phyloP scores from a whole-genome alignment of 1,139 yeast species.

The Taphrina deformans region DNA sequence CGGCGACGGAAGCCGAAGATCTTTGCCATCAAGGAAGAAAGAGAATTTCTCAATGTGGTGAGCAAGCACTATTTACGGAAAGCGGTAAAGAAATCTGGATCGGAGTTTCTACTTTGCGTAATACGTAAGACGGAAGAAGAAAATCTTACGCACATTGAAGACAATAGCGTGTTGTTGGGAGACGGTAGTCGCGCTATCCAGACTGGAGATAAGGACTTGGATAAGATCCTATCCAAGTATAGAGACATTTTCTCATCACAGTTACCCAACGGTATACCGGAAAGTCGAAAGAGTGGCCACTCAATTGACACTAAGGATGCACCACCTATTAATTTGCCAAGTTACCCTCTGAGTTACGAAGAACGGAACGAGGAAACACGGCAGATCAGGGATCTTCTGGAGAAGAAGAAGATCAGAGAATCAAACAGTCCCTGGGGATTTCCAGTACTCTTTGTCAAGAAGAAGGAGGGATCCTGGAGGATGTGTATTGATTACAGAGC shows the following conservation, averaged over 20 bases:
- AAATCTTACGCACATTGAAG: not conserved
- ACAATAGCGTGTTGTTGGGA: not conserved
- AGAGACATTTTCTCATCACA: not conserved
- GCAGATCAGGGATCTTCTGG: not conserved
- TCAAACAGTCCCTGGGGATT: slow-evolving; percentile 12
- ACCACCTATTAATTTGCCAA: not conserved
- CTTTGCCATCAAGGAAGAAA: too few relatives aligned
- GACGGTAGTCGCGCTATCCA: not conserved
- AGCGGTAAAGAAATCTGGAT: not conserved
- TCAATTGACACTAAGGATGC: not conserved
- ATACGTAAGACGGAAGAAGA: not conserved
- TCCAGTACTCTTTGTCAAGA: slow-evolving; percentile 21
- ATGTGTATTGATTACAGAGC: slow-evolving; percentile 11
- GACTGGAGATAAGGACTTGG: not conserved
- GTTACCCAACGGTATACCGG: not conserved
- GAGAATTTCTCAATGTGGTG: not conserved
- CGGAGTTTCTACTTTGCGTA: not conserved
- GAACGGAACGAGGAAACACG: not conserved
- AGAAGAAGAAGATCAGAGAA: slow-evolving; percentile 11
- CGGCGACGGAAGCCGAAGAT: not conserved
- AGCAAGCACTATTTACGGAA: not conserved
- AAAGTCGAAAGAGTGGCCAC: not conserved
- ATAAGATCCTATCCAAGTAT: not conserved
- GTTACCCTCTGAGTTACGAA: not conserved
- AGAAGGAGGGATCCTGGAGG: slow-evolving; percentile 26